Conservation (phyloP, 768 basidiomycete genomes). For the Phlebiopsis flavidoalba region DNA sequence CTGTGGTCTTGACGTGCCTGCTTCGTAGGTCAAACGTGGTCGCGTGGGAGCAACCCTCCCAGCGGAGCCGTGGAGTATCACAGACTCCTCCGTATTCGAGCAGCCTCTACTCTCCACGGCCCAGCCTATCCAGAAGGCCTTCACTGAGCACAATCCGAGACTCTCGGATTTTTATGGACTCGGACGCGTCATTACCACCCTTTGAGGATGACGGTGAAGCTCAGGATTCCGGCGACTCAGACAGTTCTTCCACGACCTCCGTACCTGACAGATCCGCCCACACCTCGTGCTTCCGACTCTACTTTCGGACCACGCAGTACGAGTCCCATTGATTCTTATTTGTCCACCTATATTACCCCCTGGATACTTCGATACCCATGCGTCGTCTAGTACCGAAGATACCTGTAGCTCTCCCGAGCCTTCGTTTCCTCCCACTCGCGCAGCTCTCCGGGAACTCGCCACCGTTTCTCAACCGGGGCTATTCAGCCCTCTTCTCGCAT, state of each 20-base stretch:
- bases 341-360: not conserved
- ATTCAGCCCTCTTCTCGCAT: not conserved
- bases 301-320: not conserved
- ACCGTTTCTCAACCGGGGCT: not conserved
- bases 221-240: not conserved
- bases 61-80: conserved; percentile 8
- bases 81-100: not conserved
- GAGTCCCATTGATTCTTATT: not conserved
- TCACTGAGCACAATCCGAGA: not conserved
- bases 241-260: not conserved
- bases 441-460: not conserved
- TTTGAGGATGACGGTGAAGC: not conserved
- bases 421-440: conserved; percentile 2
- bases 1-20: not conserved
- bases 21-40: conserved; percentile 10
- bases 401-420: conserved; percentile 7
- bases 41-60: conserved; percentile 13
- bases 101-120: not conserved
- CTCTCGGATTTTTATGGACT: not conserved
- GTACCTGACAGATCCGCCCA: not conserved
- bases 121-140: not conserved
- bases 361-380: not conserved
- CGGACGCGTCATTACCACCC: not conserved
- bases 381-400: not conserved
- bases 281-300: not conserved